Base-by-base conservation (phyloP, 257 asterid genomes). In the Hygrophila difformis region DNA sequence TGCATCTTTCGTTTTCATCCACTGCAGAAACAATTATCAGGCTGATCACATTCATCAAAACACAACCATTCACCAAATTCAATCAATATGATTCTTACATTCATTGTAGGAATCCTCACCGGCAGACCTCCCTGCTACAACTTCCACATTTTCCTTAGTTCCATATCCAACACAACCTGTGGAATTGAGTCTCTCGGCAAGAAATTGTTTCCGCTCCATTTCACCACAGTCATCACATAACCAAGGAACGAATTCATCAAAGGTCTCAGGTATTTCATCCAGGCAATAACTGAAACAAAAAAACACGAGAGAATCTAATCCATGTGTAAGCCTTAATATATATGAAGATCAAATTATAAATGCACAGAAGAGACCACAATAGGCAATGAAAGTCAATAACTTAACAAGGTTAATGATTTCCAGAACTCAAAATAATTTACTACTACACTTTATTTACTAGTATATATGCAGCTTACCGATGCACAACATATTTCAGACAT, bases 271-370 rank as follows among this genome's bases (percentile, higher is more conserved):
- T 43, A 78, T 14, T 23, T 40, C 53, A 55, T 62, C 71, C 18
- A 85, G 64, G 62, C 94, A 85, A 66, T 85, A 85, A 54, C 96
- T 85, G 76, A 45, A 54, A 50, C 61, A 56, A 57, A 33, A 49
- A 18, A 44, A 41, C 2, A 31, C n/a, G 2, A 7, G 13, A 47
- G 38, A 16, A 5, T 5, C 12, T 33, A 31, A 19, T 7, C 18
- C 47, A 12, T 4, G 8, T 8, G 3, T 13, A 17, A 41, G 47
- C 31, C n/a, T 7, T 26, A 26, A 5, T 3, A 26, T 8, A 26
- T 5, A 26, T 26, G 31, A 26, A 24, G 8, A 26, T 26, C 31
- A 26, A 26, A 26, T 26, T 8, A 3, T 24, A 24, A 24, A 3
- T 24, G 31, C 31, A 24, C 31, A 24, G 8, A 8, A 24, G 31